phyloP scores from a whole-genome alignment of 257 asterid genomes.

The Linaria vulgaris region DNA sequence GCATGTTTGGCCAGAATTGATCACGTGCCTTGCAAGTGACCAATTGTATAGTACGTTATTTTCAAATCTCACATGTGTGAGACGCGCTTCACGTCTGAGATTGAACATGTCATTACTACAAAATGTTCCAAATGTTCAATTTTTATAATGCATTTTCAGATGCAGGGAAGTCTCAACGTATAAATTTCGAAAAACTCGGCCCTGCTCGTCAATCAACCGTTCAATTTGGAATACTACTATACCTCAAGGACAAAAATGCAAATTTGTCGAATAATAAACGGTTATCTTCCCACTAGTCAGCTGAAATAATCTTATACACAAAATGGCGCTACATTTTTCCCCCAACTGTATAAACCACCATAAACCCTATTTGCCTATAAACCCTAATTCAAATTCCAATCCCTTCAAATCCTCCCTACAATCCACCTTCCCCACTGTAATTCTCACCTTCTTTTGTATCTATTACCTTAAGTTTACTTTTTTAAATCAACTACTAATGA shows the following conservation, averaged over 20 bases:
- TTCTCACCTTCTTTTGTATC: not conserved
- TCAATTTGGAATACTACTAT: not conserved
- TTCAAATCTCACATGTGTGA: too few relatives aligned
- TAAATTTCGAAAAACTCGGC: too few relatives aligned
- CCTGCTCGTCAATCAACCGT: too few relatives aligned
- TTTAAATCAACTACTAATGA: not conserved
- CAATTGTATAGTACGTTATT: too few relatives aligned
- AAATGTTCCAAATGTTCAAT: too few relatives aligned
- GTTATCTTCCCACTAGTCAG: not conserved
- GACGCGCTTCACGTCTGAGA: too few relatives aligned
- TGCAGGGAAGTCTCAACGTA: too few relatives aligned
- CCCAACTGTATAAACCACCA: slow-evolving; percentile 26
- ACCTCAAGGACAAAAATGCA: not conserved
- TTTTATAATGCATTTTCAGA: too few relatives aligned
- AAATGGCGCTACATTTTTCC: slow-evolving; percentile 57
- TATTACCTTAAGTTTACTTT: not conserved
- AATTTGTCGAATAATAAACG: not conserved
- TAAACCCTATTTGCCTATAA: slow-evolving; percentile 29
- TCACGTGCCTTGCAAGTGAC: too few relatives aligned
- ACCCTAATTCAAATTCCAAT: slow-evolving; percentile 36
- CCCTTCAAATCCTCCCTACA: slow-evolving; percentile 23
- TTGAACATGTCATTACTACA: too few relatives aligned
- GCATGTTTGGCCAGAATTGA: too few relatives aligned
- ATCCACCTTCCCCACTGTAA: slow-evolving; percentile 27
- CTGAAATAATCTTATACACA: not conserved